Percentiles rank a stretch among this genome's conserved stretches.
phyloP scores from a whole-genome alignment of 306 rosid species.

The Leucaena leucocephala region DNA sequence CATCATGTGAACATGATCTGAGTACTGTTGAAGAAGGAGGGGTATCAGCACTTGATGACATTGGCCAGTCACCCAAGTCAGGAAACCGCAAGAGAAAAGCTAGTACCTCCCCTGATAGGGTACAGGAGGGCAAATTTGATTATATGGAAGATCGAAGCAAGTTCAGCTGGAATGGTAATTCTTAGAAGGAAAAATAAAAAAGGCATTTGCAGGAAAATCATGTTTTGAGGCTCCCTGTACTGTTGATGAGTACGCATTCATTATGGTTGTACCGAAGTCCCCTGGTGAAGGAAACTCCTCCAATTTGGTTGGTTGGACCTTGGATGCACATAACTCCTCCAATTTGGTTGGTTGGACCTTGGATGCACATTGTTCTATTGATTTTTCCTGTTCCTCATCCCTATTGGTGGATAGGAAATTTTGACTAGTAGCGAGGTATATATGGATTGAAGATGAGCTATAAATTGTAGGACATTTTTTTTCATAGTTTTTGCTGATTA shows the following conservation, averaged over 20 bases:
- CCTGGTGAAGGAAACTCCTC: constrained; percentile 27
- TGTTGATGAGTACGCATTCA: neutral
- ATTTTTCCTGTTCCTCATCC: constrained; percentile 29
- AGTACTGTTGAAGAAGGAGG: constrained; percentile 88
- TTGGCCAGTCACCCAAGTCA: constrained; percentile 62
- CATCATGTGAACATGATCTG: constrained; percentile 47
- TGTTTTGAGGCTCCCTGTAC: constrained; percentile 38
- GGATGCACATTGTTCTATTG: neutral
- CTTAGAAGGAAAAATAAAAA: constrained; percentile 66
- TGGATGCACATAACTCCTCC: constrained; percentile 7
- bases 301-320: constrained; percentile 37
- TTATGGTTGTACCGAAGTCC: constrained; percentile 11
- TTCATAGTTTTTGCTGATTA: constrained; percentile 31
- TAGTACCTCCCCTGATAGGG: constrained; percentile 58
- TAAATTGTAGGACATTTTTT: constrained; percentile 24
- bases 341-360: constrained; percentile 36
- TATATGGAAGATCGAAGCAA: constrained; percentile 50
- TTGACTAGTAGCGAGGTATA: constrained; percentile 29
- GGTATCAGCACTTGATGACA: constrained; percentile 51
- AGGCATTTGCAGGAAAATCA: constrained; percentile 70
- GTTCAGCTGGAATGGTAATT: constrained; percentile 50
- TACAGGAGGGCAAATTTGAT: constrained; percentile 57
- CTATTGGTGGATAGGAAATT: constrained; percentile 35
- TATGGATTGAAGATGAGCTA: constrained; percentile 17
- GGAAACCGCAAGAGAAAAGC: constrained; percentile 75